Base-by-base conservation (phyloP, 148 eudicot genomes). In the Vaccinium vitisidaea region DNA sequence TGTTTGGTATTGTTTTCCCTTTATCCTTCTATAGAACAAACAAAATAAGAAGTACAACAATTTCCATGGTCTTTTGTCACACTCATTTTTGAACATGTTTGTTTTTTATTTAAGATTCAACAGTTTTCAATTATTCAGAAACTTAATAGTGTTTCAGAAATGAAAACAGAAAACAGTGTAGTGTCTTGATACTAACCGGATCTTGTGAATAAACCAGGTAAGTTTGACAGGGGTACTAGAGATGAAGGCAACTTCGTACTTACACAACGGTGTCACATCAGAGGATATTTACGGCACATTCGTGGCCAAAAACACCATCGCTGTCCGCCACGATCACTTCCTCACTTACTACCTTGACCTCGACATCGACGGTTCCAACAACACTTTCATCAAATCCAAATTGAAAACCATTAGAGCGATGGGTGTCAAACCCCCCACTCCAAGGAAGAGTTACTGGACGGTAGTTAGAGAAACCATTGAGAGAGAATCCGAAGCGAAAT, bases 381-480 rank as follows among this genome's bases (percentile, higher is more conserved):
- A 92, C 69, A 89, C 95, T 18, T 87, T 92, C 81, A 48, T 91
- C 59, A 89, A 78, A 75, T 61, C 91, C 3, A 83, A 85, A 12
- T 70, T 92, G 9, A 48, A 90, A 50, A 83, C 89, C 0, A 39
- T 53, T 1, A 83, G 86, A 83, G 89, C 88, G 0, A 82, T 56
- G 56, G 53, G 63, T 1, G 18, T 61, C 3, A 52, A 84, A 27
- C n/a, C 82, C 43, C 85, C 14, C 15, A 82, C 92, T 39, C 95
- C 92, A 13, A 92, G 98, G 81, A 94, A 87, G 87, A 96, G 99
- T 73, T 96, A 91, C 83, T 93, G 98, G 96, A 92, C n/a, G 54
- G 93, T 90, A 0, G 88, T 82, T 13, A 88, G 52, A 56, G 90
- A 93, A 80, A 88, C 88, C 4, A 80, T 80, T 0, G 86, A 87